Evolutionary conservation across 306 rosid genomes (phyloP).

Genomic region (Citrullus colocynthis): DNA sequence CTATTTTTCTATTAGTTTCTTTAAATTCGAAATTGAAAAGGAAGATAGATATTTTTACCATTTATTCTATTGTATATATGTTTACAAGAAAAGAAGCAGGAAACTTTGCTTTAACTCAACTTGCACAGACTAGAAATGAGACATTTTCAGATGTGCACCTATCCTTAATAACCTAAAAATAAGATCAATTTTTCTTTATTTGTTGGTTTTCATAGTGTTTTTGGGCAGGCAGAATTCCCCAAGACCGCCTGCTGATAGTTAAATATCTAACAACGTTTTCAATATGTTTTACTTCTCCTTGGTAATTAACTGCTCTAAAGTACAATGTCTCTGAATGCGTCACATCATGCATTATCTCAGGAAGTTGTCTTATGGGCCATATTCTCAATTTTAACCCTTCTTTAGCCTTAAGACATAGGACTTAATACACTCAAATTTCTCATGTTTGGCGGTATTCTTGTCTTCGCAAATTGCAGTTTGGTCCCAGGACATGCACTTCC

Average conservation of each 20-base stretch:
- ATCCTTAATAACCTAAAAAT: not conserved
- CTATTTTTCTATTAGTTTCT: not conserved
- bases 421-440: not conserved
- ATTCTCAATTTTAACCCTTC: not conserved
- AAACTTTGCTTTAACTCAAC: not conserved
- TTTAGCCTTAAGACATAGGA: not conserved
- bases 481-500: conserved; percentile 72
- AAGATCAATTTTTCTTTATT: not conserved
- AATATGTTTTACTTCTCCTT: not conserved
- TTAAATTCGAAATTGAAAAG: not conserved
- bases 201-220: not conserved
- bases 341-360: not conserved
- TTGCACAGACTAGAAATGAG: conserved; percentile 1
- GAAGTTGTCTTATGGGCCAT: conserved; percentile 1
- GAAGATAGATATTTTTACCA: not conserved
- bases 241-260: not conserved
- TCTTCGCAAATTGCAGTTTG: conserved; percentile 44
- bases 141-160: not conserved
- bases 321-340: not conserved
- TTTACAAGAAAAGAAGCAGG: not conserved
- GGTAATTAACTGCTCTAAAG: not conserved
- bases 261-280: not conserved
- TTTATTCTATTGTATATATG: not conserved
- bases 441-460: not conserved
- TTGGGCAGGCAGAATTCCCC: not conserved